phyloP scores from a whole-genome alignment of 352 stramenopile genomes.

The Globisporangium paroecandrum region DNA sequence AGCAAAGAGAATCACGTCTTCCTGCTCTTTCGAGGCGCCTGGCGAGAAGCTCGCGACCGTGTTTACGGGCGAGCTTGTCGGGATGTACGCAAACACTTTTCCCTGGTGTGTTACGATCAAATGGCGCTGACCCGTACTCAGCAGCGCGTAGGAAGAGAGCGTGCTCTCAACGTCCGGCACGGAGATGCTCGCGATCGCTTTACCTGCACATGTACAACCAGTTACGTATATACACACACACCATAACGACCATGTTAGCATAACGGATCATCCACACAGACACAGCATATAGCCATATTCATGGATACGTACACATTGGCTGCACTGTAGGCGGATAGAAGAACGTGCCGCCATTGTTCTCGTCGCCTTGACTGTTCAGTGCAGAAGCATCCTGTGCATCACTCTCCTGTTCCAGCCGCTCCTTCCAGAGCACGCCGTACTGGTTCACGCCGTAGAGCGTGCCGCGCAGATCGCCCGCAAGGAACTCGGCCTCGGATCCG shows the following conservation, averaged over 20 bases:
- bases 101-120: slow-evolving; percentile 44
- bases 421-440: slow-evolving; percentile 55
- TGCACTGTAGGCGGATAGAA: slow-evolving; percentile 30
- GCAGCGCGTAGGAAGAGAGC: slow-evolving; percentile 46
- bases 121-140: slow-evolving; percentile 41
- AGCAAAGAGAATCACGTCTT: slow-evolving; percentile 38
- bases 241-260: background rate
- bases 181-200: slow-evolving; percentile 29
- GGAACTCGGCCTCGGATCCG: slow-evolving; percentile 30
- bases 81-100: slow-evolving; percentile 27
- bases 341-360: slow-evolving; percentile 9
- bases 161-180: slow-evolving; percentile 50
- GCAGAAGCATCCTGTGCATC: background rate
- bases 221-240: background rate
- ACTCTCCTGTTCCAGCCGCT: background rate
- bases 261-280: background rate
- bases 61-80: slow-evolving; percentile 26
- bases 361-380: background rate
- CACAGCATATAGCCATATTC: background rate
- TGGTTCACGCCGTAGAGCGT: slow-evolving; percentile 50
- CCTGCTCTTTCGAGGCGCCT: slow-evolving; percentile 5
- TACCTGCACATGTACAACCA: slow-evolving; percentile 14
- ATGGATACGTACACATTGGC: slow-evolving; percentile 15
- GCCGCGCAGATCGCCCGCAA: slow-evolving; percentile 40
- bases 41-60: slow-evolving; percentile 26